Evolutionary conservation across 495 filamentous ascomycete genomes (phyloP).

Genomic region (Aspergillus hancockii): DNA sequence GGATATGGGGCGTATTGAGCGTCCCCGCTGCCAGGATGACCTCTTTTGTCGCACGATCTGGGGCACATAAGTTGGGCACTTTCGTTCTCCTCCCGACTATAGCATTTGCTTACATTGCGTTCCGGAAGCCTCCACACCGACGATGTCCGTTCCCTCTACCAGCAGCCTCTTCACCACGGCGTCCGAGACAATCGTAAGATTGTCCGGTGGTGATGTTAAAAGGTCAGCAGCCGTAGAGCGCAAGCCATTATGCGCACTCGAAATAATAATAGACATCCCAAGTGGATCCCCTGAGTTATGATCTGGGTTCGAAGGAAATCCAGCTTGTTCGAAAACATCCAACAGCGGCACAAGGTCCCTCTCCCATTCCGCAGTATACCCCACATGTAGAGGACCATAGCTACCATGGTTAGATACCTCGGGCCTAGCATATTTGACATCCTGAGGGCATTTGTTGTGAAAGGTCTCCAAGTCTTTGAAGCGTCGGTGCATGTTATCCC

Average conservation of each 20-base stretch:
- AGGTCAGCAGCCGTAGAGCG: constrained; percentile 56
- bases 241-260: constrained; percentile 45
- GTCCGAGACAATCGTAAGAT: constrained; percentile 52
- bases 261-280: constrained; percentile 52
- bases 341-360: constrained; percentile 46
- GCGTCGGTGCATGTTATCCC: constrained; percentile 48
- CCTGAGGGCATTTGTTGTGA: constrained; percentile 29
- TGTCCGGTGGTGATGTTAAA: constrained; percentile 32
- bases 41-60: constrained; percentile 50
- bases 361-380: constrained; percentile 51
- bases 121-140: constrained; percentile 51
- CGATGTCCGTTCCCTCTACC: constrained; percentile 49
- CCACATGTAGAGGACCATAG: constrained; percentile 46
- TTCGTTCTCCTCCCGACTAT: no score
- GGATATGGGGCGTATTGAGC: constrained; percentile 58
- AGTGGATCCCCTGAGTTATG: constrained; percentile 62
- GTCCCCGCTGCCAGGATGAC: constrained; percentile 60
- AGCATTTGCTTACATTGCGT: constrained; percentile 27
- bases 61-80: no score
- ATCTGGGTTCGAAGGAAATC: constrained; percentile 51
- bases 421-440: constrained; percentile 34
- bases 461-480: constrained; percentile 58
- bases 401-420: constrained; percentile 47
- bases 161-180: constrained; percentile 52
- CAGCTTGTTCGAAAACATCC: constrained; percentile 44